Percentiles rank a stretch among this genome's conserved stretches.
phyloP scores from a whole-genome alignment of 129 eudicot genomes.

The Artemisia tridentata region DNA sequence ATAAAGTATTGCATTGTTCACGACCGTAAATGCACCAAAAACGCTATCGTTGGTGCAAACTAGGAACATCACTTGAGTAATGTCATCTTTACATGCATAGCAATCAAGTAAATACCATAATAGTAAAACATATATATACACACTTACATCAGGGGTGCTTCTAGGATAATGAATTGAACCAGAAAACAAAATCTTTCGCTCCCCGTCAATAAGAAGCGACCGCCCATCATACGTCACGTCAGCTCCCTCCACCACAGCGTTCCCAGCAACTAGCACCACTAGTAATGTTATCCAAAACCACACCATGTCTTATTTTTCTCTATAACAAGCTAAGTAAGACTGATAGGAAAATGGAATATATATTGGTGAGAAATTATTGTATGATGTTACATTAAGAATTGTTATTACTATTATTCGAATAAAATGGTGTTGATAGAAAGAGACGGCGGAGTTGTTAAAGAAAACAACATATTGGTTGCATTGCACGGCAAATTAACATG shows the following conservation, averaged over 20 bases:
- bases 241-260: conserved; percentile 32
- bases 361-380: conserved; percentile 10
- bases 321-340: conserved; percentile 13
- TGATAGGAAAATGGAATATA: conserved; percentile 1
- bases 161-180: conserved; percentile 96
- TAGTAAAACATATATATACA: background rate
- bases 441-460: conserved; percentile 40
- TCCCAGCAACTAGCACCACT: conserved; percentile 16
- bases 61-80: background rate
- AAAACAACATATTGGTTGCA: conserved; percentile 37
- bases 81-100: background rate
- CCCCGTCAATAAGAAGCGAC: conserved; percentile 71
- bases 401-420: too few relatives aligned
- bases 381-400: conserved; percentile 1
- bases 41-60: background rate
- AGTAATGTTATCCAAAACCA: conserved; percentile 37
- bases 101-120: background rate
- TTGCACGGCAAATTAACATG: conserved; percentile 45
- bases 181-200: conserved; percentile 57
- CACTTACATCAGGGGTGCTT: conserved; percentile 82
- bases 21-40: background rate
- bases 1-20: too few relatives aligned
- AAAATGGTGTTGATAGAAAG: conserved; percentile 13
- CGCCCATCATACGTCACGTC: conserved; percentile 74
- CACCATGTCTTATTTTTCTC: conserved; percentile 31